Evolutionary conservation across 23 red algal species (phyloP).

Genomic region (Chondrus crispus): DNA sequence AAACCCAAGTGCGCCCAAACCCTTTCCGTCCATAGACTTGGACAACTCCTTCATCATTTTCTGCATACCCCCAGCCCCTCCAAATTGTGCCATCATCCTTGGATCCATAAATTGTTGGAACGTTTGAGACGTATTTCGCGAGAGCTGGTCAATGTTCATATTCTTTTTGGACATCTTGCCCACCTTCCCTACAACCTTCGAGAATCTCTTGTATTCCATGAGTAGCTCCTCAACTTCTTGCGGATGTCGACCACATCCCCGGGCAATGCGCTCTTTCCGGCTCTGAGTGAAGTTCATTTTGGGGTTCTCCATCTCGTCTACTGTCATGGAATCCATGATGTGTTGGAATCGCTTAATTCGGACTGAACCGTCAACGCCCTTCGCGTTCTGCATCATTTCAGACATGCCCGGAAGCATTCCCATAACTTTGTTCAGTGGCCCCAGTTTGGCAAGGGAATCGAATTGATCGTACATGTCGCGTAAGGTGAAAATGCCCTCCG

Average conservation of each 20-base stretch:
- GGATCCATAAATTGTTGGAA: constrained; percentile 92
- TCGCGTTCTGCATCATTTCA: constrained; percentile 83
- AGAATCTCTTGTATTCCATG: constrained; percentile 80
- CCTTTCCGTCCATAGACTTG: constrained; percentile 62
- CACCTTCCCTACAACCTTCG: constrained; percentile 79
- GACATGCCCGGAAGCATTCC: constrained; percentile 96
- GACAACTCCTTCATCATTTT: constrained; percentile 87
- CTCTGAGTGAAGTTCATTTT: constrained; percentile 73
- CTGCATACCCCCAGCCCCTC: constrained; percentile 83
- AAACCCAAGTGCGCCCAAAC: constrained; percentile 30
- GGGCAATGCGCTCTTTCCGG: constrained; percentile 78
- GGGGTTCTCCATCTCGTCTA: constrained; percentile 88
- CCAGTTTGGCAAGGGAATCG: constrained; percentile 72
- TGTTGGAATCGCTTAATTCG: constrained; percentile 79
- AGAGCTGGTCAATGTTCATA: constrained; percentile 66
- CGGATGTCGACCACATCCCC: constrained; percentile 76
- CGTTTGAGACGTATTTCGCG: constrained; percentile 70
- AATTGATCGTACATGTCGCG: constrained; percentile 96
- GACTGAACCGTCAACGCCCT: constrained; percentile 74
- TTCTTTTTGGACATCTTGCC: constrained; percentile 94
- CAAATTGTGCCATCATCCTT: constrained; percentile 87
- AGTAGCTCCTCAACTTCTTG: constrained; percentile 88
- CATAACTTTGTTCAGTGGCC: constrained; percentile 95
- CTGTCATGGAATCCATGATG: constrained; percentile 97
- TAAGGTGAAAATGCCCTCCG: constrained; percentile 88